These are phyloP conservation scores for Daedaleopsis sinensis DNA, from an alignment of 768 basidiomycete genomes.

Conservation along the genomic window DNA sequence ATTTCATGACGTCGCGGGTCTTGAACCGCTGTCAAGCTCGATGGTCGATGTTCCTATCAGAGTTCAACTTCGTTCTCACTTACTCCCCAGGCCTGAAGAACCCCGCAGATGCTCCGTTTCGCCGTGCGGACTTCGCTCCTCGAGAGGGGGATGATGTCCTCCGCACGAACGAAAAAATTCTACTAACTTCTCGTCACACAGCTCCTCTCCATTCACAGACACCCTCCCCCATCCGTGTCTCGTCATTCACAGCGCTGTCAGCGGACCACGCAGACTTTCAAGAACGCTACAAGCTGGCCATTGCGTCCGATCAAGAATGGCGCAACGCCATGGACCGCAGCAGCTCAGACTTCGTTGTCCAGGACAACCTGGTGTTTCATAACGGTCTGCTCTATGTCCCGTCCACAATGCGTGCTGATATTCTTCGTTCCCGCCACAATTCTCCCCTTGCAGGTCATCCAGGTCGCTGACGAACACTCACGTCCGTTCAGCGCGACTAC, in stretches of 20 bases:
- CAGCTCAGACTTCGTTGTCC: too few species aligned
- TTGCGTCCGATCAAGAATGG: too few species aligned
- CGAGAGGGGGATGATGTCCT: slow-evolving; percentile 28
- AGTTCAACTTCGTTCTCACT: slow-evolving; percentile 37
- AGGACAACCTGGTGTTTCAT: slow-evolving; percentile 26
- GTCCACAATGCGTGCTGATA: slow-evolving; percentile 29
- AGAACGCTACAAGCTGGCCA: slow-evolving; percentile 22
- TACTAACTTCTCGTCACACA: slow-evolving; percentile 15
- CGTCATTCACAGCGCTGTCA: slow-evolving; percentile 21
- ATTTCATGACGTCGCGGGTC: slow-evolving; percentile 42
- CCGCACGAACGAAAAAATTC: slow-evolving; percentile 5
- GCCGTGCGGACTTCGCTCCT: slow-evolving; percentile 27
- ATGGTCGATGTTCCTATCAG: slow-evolving; percentile 36
- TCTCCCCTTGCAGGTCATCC: slow-evolving; percentile 42
- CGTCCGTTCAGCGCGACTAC: slow-evolving; percentile 38
- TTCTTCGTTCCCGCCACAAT: slow-evolving; percentile 41
- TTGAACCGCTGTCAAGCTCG: slow-evolving; percentile 45
- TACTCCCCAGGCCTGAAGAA: slow-evolving; percentile 35
- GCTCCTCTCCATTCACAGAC: slow-evolving; percentile 6
- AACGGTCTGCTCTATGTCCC: slow-evolving; percentile 37
- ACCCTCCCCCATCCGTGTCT: not conserved
- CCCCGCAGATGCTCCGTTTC: slow-evolving; percentile 26
- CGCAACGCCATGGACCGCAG: too few species aligned
- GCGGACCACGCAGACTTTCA: slow-evolving; percentile 25
- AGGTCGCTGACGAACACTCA: slow-evolving; percentile 37